These are phyloP conservation scores for Escallonia herrerae DNA, from an alignment of 129 eudicot species.

Conservation along the genomic window DNA sequence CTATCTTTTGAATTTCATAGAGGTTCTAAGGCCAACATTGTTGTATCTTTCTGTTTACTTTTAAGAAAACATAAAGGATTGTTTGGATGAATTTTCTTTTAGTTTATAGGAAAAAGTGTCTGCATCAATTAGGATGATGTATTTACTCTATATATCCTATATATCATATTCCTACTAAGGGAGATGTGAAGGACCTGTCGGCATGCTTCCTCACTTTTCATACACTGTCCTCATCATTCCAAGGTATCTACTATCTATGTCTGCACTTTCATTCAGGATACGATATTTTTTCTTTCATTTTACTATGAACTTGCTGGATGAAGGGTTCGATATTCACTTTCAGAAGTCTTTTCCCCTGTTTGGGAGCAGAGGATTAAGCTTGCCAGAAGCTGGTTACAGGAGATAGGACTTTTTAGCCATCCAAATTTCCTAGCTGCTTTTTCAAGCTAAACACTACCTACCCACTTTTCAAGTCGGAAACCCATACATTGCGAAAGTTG, in stretches of 20 bases:
- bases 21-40: background rate
- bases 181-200: constrained; percentile 10
- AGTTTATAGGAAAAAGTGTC: background rate
- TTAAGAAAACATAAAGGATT: background rate
- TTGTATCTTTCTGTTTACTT: background rate
- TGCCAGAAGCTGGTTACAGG: too few relatives aligned
- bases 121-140: too few relatives aligned
- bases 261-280: background rate
- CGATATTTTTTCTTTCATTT: background rate
- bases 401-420: too few relatives aligned
- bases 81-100: background rate
- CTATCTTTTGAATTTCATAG: background rate
- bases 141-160: constrained; percentile 10
- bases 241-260: constrained; percentile 6
- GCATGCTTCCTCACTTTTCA: constrained; percentile 20
- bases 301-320: too few relatives aligned
- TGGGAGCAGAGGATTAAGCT: too few relatives aligned
- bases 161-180: constrained; percentile 14
- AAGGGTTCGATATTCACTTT: too few relatives aligned
- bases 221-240: constrained; percentile 15
- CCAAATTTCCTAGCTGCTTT: too few relatives aligned
- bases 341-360: too few relatives aligned
- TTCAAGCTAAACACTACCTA: too few relatives aligned
- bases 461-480: too few relatives aligned
- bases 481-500: too few relatives aligned